Conservation (phyloP, 2,329 filamentous ascomycete species). For the Endothia cerciana region DNA sequence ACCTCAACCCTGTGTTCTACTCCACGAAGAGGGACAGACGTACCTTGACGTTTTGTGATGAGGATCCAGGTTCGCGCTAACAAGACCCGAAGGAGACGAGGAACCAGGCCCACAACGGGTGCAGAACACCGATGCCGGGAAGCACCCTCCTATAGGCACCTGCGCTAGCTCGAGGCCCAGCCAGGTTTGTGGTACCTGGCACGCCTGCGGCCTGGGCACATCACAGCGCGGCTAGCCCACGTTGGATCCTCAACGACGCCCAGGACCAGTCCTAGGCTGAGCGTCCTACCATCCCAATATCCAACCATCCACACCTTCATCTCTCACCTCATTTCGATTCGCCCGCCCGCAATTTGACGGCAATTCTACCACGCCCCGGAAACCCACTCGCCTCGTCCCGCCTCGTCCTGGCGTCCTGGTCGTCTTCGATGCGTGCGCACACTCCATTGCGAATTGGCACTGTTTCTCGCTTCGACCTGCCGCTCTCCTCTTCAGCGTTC, state of each 20-base stretch:
- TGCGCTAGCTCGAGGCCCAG: too few relatives aligned
- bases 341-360: constrained; percentile 18
- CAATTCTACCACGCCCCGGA: constrained; percentile 10
- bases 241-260: too few relatives aligned
- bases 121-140: not conserved
- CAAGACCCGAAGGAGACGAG: not conserved
- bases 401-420: too few relatives aligned
- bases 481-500: constrained; percentile 2
- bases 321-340: constrained; percentile 19
- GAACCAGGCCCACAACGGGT: not conserved
- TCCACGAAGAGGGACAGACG: not conserved
- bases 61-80: too few relatives aligned
- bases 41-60: not conserved
- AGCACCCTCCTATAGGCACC: not conserved
- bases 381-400: constrained; percentile 5
- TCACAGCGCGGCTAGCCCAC: not conserved
- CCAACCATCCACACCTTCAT: constrained; percentile 16
- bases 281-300: not conserved
- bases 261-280: too few relatives aligned
- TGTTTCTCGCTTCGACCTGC: constrained; percentile 4
- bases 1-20: not conserved
- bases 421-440: not conserved
- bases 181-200: not conserved
- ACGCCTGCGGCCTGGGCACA: not conserved
- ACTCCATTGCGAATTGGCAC: constrained; percentile 1